These are phyloP conservation scores for Oldenlandia corymbosa DNA, from an alignment of 257 asterid genomes.

Conservation along the genomic window DNA sequence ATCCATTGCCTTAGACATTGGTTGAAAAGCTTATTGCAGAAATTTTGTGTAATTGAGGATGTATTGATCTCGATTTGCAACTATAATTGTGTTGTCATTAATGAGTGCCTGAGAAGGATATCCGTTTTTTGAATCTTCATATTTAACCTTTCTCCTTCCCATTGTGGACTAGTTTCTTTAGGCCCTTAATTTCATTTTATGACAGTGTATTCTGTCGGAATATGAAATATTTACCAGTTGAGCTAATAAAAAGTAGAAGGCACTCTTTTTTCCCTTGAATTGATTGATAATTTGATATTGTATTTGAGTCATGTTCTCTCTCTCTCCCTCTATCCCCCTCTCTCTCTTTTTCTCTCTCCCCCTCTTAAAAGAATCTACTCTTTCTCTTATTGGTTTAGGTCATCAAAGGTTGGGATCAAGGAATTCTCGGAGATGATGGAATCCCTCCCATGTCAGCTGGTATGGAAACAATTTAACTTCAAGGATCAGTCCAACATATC, in stretches of 20 bases:
- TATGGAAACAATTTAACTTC: slow-evolving; percentile 17
- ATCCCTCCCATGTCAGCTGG: slow-evolving; percentile 87
- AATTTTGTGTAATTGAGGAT: neutral
- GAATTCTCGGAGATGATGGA: slow-evolving; percentile 85
- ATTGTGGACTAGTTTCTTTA: neutral
- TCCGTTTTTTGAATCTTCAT: neutral
- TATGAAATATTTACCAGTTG: too few species aligned
- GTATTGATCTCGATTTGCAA: neutral
- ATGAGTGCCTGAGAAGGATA: neutral
- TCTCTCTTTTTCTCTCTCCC: too few species aligned
- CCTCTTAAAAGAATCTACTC: too few species aligned
- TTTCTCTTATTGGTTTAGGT: slow-evolving; percentile 45
- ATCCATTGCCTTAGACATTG: neutral
- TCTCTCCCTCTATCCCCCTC: too few species aligned
- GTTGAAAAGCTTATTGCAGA: neutral
- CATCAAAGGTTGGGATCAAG: slow-evolving; percentile 95
- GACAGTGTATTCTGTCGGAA: too few species aligned
- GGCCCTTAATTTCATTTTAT: neutral
- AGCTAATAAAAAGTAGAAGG: too few species aligned
- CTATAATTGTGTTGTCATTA: neutral
- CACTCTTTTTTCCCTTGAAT: too few species aligned
- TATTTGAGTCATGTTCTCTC: too few species aligned
- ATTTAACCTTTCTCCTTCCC: neutral
- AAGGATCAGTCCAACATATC: neutral
- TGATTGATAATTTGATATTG: too few species aligned